phyloP scores from a whole-genome alignment of 2,329 filamentous ascomycete genomes.

The Plectosphaerella cucumerina region DNA sequence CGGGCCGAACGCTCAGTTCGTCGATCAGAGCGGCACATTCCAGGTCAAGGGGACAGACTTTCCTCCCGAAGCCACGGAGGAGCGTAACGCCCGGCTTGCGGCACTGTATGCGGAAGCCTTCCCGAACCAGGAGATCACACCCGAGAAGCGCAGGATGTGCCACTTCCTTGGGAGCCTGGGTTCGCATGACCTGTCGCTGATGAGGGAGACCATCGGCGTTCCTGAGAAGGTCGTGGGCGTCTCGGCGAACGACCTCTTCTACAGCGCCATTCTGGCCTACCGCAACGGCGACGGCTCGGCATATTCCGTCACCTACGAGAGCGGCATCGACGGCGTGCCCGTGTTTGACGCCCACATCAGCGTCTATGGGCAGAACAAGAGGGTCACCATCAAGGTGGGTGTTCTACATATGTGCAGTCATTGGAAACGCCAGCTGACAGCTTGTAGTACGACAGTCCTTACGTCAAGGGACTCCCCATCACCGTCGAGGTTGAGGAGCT shows the following conservation, averaged over 20 bases:
- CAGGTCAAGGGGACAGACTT: constrained; percentile 29
- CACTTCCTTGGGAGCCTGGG: constrained; percentile 43
- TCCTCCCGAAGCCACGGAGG: constrained; percentile 6
- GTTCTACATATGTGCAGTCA: too few relatives aligned
- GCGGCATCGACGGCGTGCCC: constrained; percentile 43
- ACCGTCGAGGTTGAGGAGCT: constrained; percentile 28
- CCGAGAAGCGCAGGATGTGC: constrained; percentile 25
- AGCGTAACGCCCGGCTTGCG: constrained; percentile 17
- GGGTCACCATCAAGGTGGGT: constrained; percentile 22
- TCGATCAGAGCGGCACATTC: constrained; percentile 1
- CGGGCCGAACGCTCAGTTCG: constrained; percentile 14
- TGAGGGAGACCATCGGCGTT: constrained; percentile 39
- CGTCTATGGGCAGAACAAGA: constrained; percentile 43
- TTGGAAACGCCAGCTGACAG: constrained; percentile 14
- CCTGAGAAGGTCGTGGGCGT: constrained; percentile 13
- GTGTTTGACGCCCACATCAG: constrained; percentile 39
- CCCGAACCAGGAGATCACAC: constrained; percentile 20
- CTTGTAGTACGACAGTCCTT: constrained; percentile 42
- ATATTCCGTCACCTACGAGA: constrained; percentile 47
- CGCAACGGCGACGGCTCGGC: constrained; percentile 8
- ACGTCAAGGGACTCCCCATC: constrained; percentile 39
- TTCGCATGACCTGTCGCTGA: constrained; percentile 48
- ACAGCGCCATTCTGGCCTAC: constrained; percentile 8
- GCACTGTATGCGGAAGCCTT: constrained; percentile 27
- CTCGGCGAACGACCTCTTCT: constrained; percentile 6